Base-by-base conservation (phyloP, 768 basidiomycete species). In the Pleurotus eryngii region DNA sequence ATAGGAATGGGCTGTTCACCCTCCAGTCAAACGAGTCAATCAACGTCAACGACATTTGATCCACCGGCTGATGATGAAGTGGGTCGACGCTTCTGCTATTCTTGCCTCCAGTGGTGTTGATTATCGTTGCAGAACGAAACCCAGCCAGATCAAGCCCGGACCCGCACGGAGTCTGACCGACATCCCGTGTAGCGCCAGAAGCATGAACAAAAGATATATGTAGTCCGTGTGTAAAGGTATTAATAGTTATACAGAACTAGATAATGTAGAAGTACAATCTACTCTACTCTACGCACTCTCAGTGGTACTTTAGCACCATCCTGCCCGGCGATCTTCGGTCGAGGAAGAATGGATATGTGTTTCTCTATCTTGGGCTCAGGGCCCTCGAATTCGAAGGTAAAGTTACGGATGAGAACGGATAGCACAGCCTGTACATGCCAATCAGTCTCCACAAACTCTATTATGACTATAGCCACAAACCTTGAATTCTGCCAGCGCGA, bases 401-500 rank as follows among this genome's bases (percentile, higher is more conserved):
- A 82, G 63, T 74, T 71, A 49, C 72, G 72, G 42, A 79, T 67
- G 12, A 82, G 65, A 20, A 79, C 73, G 0, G 66, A 66, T 2
- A 81, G 62, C 0, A 76, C 74, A n/a, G 71, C 72, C 80, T 81
- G 37, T 6, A 27, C 11, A 46, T 45, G 14, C 6, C 15, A 48
- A 48, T 26, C 17, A 18, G 17, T 37, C 7, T n/a, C 38, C 12
- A 35, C 26, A 26, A 46, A 53, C 14, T 20, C n/a, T 30, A n/a
- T n/a, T 3, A n/a, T 15, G 15, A 12, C 42, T n/a, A 43, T 12
- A 43, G 42, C 42, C 15, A 65, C 63, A 5, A 5, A 70, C 76
- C 72, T 79, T 79, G 59, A 78, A 74, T 53, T 76, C 76, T 0
- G 72, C 66, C 11, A 83, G 45, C 0, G 82, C 81, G 61, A 83